Percentiles rank a stretch among this genome's conserved stretches.
Conservation (phyloP, 2,329 filamentous ascomycete genomes). For the Rutstroemia sydowiana region DNA sequence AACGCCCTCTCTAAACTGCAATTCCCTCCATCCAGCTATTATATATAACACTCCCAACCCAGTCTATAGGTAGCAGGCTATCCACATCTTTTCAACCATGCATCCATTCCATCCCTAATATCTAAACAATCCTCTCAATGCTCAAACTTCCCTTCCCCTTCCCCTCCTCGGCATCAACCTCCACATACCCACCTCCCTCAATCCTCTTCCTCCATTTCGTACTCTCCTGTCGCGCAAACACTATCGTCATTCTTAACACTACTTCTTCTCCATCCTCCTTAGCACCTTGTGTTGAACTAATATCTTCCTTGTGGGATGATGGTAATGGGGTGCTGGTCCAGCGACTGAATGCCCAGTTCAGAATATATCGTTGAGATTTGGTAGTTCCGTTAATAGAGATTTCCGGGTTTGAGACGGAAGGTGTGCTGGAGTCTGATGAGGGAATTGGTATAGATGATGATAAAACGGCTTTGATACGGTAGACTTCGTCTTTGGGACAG, state of each 20-base stretch:
- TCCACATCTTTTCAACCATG: no score
- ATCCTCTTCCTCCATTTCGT: conserved; percentile 71
- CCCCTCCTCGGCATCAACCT: neutral
- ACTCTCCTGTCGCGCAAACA: conserved; percentile 66
- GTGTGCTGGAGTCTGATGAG: neutral
- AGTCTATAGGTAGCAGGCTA: no score
- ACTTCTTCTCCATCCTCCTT: conserved; percentile 43
- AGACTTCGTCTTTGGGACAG: conserved; percentile 88
- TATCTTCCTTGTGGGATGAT: conserved; percentile 31
- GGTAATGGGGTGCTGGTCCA: conserved; percentile 65
- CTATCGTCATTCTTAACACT: conserved; percentile 64
- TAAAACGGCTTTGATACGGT: conserved; percentile 77
- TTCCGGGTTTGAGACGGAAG: neutral
- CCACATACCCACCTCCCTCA: conserved; percentile 32
- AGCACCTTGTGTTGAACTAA: conserved; percentile 35
- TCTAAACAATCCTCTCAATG: neutral
- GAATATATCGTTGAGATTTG: conserved; percentile 54
- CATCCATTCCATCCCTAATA: no score
- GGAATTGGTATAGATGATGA: conserved; percentile 36
- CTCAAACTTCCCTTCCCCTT: neutral
- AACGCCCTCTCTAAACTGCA: no score
- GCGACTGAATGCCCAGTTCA: conserved; percentile 96
- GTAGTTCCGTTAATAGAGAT: neutral
- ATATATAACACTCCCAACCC: no score
- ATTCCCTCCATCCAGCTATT: no score